These are phyloP conservation scores for Cucurbita moschata DNA, from an alignment of 306 rosid species.

Conservation along the genomic window DNA sequence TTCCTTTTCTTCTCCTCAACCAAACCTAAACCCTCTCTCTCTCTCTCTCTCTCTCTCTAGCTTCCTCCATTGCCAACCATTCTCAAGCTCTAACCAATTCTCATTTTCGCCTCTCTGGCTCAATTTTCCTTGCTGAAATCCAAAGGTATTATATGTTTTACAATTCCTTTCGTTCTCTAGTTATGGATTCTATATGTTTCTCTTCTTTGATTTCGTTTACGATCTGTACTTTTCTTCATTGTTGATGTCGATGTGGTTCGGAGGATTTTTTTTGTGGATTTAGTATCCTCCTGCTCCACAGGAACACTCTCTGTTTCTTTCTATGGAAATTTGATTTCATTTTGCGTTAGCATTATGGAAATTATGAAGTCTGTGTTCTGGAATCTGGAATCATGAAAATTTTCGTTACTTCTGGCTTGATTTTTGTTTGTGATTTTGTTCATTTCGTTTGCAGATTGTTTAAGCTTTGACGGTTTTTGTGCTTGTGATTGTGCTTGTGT, in stretches of 20 bases:
- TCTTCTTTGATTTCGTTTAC: too few species aligned
- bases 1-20: neutral
- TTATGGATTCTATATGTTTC: neutral
- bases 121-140: neutral
- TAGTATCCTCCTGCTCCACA: too few species aligned
- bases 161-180: neutral
- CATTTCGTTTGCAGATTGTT: neutral
- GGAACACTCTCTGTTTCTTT: too few species aligned
- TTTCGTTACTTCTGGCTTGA: too few species aligned
- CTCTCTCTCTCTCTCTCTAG: neutral
- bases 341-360: neutral
- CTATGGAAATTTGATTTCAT: neutral
- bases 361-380: neutral
- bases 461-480: neutral
- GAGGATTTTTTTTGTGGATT: too few species aligned
- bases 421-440: too few species aligned
- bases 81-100: neutral
- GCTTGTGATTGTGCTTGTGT: neutral
- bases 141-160: neutral
- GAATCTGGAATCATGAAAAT: neutral
- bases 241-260: too few species aligned
- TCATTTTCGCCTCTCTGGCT: neutral
- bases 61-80: neutral
- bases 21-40: neutral
- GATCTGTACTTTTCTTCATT: too few species aligned